Evolutionary conservation across 495 filamentous ascomycete species (phyloP).

Genomic region (Penicillium paxilli): DNA sequence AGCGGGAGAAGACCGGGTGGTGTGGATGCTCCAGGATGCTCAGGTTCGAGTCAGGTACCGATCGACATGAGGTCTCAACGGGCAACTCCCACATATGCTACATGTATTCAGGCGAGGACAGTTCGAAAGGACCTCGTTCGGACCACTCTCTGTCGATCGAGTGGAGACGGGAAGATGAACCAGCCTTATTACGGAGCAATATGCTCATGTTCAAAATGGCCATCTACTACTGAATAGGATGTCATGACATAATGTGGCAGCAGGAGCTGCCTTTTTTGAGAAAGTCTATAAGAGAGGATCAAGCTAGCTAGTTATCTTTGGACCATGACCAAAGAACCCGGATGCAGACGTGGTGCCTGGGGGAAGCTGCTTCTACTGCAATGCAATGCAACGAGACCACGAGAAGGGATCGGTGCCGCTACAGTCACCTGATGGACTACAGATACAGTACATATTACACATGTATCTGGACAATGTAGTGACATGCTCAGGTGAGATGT

Average conservation of each 20-base stretch:
- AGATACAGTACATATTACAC: background rate
- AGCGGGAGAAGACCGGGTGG: slow-evolving; percentile 2
- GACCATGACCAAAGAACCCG: background rate
- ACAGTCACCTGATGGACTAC: slow-evolving; percentile 27
- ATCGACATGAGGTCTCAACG: slow-evolving; percentile 10
- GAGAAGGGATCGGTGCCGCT: slow-evolving; percentile 19
- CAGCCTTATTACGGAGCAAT: slow-evolving; percentile 13
- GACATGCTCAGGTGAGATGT: background rate
- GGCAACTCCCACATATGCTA: background rate
- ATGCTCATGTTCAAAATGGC: no score
- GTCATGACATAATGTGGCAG: slow-evolving; percentile 5
- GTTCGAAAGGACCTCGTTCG: background rate
- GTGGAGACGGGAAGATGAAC: slow-evolving; percentile 6
- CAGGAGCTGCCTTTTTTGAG: background rate
- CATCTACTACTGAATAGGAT: background rate
- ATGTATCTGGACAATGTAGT: background rate
- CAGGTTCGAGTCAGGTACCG: slow-evolving; percentile 25
- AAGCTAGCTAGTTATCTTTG: background rate
- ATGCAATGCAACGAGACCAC: slow-evolving; percentile 33
- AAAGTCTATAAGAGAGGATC: background rate
- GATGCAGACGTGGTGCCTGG: slow-evolving; percentile 5
- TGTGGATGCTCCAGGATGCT: slow-evolving; percentile 10
- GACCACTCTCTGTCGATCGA: slow-evolving; percentile 3
- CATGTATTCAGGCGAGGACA: background rate
- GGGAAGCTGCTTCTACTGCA: slow-evolving; percentile 27